Evolutionary conservation across 2,329 filamentous ascomycete genomes (phyloP).

Genomic region (Paraconiothyrium sp.): DNA sequence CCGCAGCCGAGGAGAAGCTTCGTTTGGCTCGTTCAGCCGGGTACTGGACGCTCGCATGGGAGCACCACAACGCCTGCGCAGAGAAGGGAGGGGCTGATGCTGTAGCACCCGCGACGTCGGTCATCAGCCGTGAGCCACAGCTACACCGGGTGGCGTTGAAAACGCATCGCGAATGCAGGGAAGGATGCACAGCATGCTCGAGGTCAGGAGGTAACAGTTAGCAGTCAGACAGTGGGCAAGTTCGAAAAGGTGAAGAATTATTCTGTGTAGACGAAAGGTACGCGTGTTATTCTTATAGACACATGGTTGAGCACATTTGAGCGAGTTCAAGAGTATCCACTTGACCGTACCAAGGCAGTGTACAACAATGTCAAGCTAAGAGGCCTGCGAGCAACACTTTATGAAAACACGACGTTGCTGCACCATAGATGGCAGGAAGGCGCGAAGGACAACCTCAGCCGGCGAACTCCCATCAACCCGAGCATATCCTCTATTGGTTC

Average conservation of each 20-base stretch:
- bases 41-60: neutral
- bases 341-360: neutral
- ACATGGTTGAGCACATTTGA: conserved; percentile 6
- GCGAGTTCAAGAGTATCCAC: neutral
- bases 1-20: conserved; percentile 5
- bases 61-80: conserved; percentile 1
- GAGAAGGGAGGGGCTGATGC: conserved; percentile 6
- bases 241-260: neutral
- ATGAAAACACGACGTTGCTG: neutral
- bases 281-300: neutral
- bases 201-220: neutral
- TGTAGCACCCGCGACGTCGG: neutral
- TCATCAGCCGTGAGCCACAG: conserved; percentile 11
- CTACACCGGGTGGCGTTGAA: conserved; percentile 5
- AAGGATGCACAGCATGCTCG: conserved; percentile 9
- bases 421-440: neutral
- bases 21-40: neutral
- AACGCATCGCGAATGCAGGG: conserved; percentile 8
- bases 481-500: neutral
- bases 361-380: neutral
- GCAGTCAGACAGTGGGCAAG: neutral
- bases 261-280: neutral
- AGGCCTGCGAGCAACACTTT: neutral
- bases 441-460: neutral
- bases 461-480: neutral